Evolutionary conservation across 805 yeast species (phyloP).

Genomic region (Ogataea zsoltii): DNA sequence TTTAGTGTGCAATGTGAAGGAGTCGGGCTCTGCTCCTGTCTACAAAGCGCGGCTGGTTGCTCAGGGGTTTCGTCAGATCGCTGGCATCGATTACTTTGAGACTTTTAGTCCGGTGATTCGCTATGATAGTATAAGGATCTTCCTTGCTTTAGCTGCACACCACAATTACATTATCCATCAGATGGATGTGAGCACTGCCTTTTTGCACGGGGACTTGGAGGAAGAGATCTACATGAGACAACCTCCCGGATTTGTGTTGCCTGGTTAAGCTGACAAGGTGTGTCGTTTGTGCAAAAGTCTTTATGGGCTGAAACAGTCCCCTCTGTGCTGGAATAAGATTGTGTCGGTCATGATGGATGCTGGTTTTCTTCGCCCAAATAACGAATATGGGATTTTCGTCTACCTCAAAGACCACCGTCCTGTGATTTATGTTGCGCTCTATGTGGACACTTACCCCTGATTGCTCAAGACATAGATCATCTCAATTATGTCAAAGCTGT

Average conservation of each 20-base stretch:
- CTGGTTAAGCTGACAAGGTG: not conserved
- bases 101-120: slow-evolving; percentile 10
- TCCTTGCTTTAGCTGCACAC: not conserved
- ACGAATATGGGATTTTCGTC: not conserved
- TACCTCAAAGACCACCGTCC: not conserved
- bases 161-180: slow-evolving; percentile 8
- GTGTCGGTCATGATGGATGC: not conserved
- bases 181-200: slow-evolving; percentile 19
- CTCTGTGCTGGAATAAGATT: slow-evolving; percentile 2
- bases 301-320: slow-evolving; percentile 2
- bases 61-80: too few species aligned
- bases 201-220: slow-evolving; percentile 11
- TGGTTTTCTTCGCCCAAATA: not conserved
- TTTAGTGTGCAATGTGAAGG: not conserved
- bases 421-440: slow-evolving; percentile 1
- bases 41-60: not conserved
- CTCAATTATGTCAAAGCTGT: too few species aligned
- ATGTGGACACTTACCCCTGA: too few species aligned
- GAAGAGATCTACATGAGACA: slow-evolving; percentile 13
- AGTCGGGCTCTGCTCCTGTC: not conserved
- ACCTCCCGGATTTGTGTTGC: slow-evolving; percentile 1
- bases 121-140: slow-evolving; percentile 5
- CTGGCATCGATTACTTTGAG: slow-evolving; percentile 10
- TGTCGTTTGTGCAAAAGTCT: not conserved
- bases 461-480: too few species aligned